These are phyloP conservation scores for Elaphomyces granulatus DNA, from an alignment of 495 filamentous ascomycete species.

Conservation along the genomic window DNA sequence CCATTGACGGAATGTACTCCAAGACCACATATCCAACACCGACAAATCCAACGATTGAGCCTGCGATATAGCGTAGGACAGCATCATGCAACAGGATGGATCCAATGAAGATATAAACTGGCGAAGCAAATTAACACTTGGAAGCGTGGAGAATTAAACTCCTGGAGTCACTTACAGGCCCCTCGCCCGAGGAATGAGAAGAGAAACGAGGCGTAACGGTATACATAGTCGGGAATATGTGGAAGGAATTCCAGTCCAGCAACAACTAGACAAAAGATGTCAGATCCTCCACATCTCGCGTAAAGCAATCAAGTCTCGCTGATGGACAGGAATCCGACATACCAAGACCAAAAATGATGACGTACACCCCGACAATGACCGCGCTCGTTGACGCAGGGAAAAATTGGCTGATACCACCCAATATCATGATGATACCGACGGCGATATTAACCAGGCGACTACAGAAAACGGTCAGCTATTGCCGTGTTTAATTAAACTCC, in stretches of 20 bases:
- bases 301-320: constrained; percentile 30
- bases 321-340: too few relatives aligned
- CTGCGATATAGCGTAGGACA: constrained; percentile 45
- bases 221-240: constrained; percentile 83
- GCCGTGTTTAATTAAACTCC: too few relatives aligned
- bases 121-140: too few relatives aligned
- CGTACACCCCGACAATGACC: constrained; percentile 68
- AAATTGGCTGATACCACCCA: constrained; percentile 85
- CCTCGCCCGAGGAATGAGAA: constrained; percentile 95
- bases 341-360: constrained; percentile 84
- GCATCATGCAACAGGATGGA: constrained; percentile 58
- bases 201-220: constrained; percentile 90
- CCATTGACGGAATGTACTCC: constrained; percentile 91
- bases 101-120: constrained; percentile 95
- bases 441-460: constrained; percentile 91
- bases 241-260: constrained; percentile 53
- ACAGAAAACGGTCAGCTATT: not conserved
- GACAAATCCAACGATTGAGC: constrained; percentile 55
- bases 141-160: too few relatives aligned
- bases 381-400: constrained; percentile 33
- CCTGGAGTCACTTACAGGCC: constrained; percentile 54
- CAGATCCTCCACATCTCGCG: too few relatives aligned
- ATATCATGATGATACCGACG: constrained; percentile 74
- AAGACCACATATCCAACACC: constrained; percentile 69
- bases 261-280: constrained; percentile 18